Percentiles rank a stretch among this genome's conserved stretches.
Evolutionary conservation across 768 basidiomycete genomes (phyloP).

Genomic region (Lentinula boryana): DNA sequence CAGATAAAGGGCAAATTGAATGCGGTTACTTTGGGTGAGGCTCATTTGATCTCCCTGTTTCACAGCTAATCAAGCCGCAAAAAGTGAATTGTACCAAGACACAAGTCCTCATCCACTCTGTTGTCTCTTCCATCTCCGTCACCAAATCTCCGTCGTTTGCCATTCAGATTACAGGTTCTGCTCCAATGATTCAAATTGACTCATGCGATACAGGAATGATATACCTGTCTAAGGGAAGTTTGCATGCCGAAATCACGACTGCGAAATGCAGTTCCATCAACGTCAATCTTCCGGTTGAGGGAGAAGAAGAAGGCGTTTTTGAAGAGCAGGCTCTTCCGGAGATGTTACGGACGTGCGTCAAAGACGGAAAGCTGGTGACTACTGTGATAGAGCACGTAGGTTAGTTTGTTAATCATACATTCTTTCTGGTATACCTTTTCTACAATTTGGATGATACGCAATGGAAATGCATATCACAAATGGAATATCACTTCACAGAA

Average conservation of each 20-base stretch:
- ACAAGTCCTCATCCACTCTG: conserved; percentile 82
- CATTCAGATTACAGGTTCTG: conserved; percentile 83
- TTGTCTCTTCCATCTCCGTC: conserved; percentile 85
- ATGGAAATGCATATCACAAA: neutral
- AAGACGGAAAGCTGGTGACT: conserved; percentile 81
- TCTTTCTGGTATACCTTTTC: neutral
- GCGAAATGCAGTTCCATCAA: conserved; percentile 94
- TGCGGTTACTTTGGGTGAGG: conserved; percentile 77
- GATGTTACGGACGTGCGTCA: conserved; percentile 85
- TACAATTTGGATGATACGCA: neutral
- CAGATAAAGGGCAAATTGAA: conserved; percentile 92
- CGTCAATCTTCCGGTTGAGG: conserved; percentile 77
- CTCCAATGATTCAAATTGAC: conserved; percentile 92
- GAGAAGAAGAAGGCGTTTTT: conserved; percentile 89
- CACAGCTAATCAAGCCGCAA: neutral
- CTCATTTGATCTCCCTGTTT: conserved; percentile 17
- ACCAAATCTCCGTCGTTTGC: conserved; percentile 92
- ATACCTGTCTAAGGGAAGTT: conserved; percentile 80
- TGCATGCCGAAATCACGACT: conserved; percentile 81
- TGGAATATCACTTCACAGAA: neutral
- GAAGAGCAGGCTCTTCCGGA: conserved; percentile 89
- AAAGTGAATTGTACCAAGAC: conserved; percentile 87
- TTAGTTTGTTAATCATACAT: conserved; percentile 17
- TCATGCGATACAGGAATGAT: conserved; percentile 94
- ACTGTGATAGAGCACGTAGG: conserved; percentile 83